Conservation (phyloP, 2,329 filamentous ascomycete genomes). For the Neopestalotiopsis sp. region DNA sequence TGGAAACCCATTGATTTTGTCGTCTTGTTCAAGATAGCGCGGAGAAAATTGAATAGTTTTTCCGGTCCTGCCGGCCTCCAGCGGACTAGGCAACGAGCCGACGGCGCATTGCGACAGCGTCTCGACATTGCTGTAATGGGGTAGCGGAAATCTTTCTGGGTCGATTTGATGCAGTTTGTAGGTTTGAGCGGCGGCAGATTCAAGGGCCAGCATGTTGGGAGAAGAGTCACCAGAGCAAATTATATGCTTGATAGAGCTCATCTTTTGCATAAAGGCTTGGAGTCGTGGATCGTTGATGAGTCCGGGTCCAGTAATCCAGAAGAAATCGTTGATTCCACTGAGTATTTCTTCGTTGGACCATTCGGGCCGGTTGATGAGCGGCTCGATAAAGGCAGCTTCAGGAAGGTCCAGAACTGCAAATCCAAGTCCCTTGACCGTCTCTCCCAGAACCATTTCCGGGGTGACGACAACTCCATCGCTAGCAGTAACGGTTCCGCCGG, state of each 20-base stretch:
- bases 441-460: constrained; percentile 84
- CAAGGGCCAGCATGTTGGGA: constrained; percentile 76
- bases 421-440: constrained; percentile 70
- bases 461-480: constrained; percentile 73
- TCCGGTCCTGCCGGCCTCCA: constrained; percentile 50
- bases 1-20: constrained; percentile 54
- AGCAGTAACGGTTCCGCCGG: constrained; percentile 67
- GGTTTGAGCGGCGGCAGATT: constrained; percentile 69
- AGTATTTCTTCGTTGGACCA: constrained; percentile 71
- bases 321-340: constrained; percentile 68
- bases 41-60: constrained; percentile 54
- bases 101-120: constrained; percentile 28
- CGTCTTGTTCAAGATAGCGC: constrained; percentile 49
- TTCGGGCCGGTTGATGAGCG: constrained; percentile 74
- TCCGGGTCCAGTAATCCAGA: constrained; percentile 81
- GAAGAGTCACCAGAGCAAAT: constrained; percentile 77
- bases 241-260: constrained; percentile 71
- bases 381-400: constrained; percentile 70
- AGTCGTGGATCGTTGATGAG: constrained; percentile 69
- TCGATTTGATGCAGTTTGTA: constrained; percentile 77
- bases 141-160: constrained; percentile 73
- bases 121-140: constrained; percentile 65
- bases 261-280: constrained; percentile 70
- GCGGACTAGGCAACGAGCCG: constrained; percentile 27
- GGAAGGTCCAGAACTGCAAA: constrained; percentile 84